Base-by-base conservation (phyloP, 495 filamentous ascomycete genomes). In the Penicillium canariense region DNA sequence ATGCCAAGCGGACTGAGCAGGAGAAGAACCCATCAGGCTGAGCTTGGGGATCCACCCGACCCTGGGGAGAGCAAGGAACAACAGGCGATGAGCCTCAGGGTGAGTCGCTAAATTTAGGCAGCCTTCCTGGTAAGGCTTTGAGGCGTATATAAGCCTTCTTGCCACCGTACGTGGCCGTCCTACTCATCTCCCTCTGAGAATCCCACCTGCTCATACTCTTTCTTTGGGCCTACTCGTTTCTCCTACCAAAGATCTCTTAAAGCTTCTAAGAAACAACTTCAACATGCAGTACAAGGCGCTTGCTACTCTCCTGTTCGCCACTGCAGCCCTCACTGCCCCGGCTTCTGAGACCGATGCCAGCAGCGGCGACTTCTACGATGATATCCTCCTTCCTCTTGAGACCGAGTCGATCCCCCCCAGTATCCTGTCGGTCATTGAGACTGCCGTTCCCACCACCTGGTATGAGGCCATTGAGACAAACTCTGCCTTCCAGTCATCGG, bases 261-360 rank as follows among this genome's bases (percentile, higher is more conserved):
- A 27, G 18, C 38, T 53, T 3, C 15, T 8, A 32, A 32, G 30
- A 27, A 42, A 31, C 2, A 27, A 14, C 50, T 25, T 31, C 58
- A 62, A 7, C 9, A 67, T 67, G 64, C 64, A 67, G 44, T 65
- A 58, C 64, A 65, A 58, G 35, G 44, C 54, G 5, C 46, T 67
- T 26, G 39, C 52, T 9, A 36, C 55, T 26, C 31, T 65, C 15
- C 48, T 67, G 25, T 55, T 65, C 31, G 56, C 61, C 32, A 51
- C 50, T 10, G 51, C 52, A 25, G 58, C 53, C 9, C 9, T 67
- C 12, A 61, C 63, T 25, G 54, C 56, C 35, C 64, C 61, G 27
- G 50, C 49, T 46, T 25, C 61, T 17, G 45, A 61, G 22, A 17
- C 11, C 23, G 18, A 35, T 22, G 20, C 48, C 27, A 50, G 10